Evolutionary conservation across 2,329 filamentous ascomycete genomes (phyloP).

Genomic region (Trichophyton verrucosum): DNA sequence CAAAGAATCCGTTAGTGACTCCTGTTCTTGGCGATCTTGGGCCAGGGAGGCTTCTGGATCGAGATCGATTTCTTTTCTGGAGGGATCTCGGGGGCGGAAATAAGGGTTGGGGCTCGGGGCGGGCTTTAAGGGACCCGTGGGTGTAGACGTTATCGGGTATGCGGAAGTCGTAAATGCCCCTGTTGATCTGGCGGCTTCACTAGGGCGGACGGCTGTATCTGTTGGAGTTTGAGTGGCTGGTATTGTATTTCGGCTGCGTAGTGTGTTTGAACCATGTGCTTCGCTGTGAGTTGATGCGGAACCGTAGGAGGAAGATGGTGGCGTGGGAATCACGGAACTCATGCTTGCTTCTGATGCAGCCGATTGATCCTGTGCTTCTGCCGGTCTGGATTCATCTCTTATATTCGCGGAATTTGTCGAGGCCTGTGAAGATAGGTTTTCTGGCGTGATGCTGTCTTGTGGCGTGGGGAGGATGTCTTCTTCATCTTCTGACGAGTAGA

Average conservation of each 20-base stretch:
- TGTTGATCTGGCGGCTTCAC: slow-evolving; percentile 14
- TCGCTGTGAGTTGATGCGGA: background rate
- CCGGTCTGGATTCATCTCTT: background rate
- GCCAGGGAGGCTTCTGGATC: slow-evolving; percentile 61
- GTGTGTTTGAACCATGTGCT: slow-evolving; percentile 14
- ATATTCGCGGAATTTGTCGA: slow-evolving; percentile 3
- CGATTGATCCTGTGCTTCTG: background rate
- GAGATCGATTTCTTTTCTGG: slow-evolving; percentile 10
- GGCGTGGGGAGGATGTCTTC: slow-evolving; percentile 22
- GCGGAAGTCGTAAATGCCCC: background rate
- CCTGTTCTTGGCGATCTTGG: slow-evolving; percentile 69
- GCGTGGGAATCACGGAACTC: background rate
- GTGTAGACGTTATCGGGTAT: background rate
- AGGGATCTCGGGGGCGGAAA: slow-evolving; percentile 5
- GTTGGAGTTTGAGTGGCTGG: slow-evolving; percentile 5
- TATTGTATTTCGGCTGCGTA: slow-evolving; percentile 17
- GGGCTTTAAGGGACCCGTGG: slow-evolving; percentile 17
- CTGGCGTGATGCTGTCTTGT: slow-evolving; percentile 12
- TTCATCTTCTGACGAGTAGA: slow-evolving; percentile 16
- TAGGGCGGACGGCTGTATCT: slow-evolving; percentile 4
- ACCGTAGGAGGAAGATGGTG: background rate
- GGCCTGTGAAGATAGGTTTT: slow-evolving; percentile 1
- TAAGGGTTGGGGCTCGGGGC: slow-evolving; percentile 13
- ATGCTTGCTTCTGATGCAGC: background rate
- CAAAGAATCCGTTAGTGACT: slow-evolving; percentile 68